Evolutionary conservation across 257 asterid species (phyloP).

Genomic region (Przewalskia tangutica): DNA sequence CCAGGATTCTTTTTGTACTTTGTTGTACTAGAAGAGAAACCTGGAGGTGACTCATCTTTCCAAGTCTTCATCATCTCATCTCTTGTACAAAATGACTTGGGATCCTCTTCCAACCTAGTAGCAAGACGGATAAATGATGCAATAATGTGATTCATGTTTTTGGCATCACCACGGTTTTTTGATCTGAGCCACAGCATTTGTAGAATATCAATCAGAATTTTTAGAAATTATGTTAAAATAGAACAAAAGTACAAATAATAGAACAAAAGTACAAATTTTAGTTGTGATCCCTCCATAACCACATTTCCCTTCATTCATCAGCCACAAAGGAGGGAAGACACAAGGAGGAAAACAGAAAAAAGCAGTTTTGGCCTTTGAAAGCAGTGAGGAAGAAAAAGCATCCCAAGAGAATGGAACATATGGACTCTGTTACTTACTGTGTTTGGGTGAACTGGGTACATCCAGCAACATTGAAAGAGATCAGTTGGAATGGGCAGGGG

Average conservation of each 20-base stretch:
- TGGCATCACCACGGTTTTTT: conserved; percentile 53
- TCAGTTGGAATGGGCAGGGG: background rate
- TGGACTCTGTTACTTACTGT: background rate
- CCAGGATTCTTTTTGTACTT: conserved; percentile 54
- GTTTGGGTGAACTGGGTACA: background rate
- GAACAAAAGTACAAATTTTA: background rate
- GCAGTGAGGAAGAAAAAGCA: background rate
- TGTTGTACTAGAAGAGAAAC: conserved; percentile 57
- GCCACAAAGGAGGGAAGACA: background rate
- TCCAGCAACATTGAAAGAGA: background rate
- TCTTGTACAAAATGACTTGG: conserved; percentile 40
- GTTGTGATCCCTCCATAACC: background rate
- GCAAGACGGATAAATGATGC: conserved; percentile 72
- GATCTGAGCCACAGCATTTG: conserved; percentile 34
- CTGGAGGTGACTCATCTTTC: conserved; percentile 78
- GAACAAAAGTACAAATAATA: background rate
- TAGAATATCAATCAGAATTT: background rate
- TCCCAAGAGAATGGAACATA: background rate
- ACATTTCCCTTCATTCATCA: background rate
- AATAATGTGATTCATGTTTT: conserved; percentile 56
- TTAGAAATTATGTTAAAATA: background rate
- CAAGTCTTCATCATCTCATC: conserved; percentile 49
- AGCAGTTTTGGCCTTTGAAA: background rate
- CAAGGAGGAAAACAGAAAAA: background rate
- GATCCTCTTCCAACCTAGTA: conserved; percentile 64